Percentiles rank a stretch among this genome's conserved stretches.
Evolutionary conservation across 371 early-diverging fungal species (phyloP).

Genomic region (Blakeslea trispora): DNA sequence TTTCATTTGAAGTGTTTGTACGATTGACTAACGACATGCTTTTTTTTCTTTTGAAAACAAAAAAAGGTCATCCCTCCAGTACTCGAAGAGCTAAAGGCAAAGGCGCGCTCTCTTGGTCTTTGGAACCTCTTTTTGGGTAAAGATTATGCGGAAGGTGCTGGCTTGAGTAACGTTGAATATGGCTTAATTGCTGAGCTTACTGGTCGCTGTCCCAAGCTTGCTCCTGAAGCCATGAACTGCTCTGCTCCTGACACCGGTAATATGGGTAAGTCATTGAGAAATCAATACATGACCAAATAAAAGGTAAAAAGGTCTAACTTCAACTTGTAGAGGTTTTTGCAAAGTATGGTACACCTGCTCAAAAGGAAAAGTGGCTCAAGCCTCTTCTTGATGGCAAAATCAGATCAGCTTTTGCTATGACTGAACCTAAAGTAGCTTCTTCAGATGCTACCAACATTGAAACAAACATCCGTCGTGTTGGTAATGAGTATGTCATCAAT

Average conservation of each 20-base stretch:
- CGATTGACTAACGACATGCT: background rate
- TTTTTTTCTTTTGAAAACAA: background rate
- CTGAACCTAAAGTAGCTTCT: constrained; percentile 90
- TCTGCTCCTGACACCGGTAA: constrained; percentile 98
- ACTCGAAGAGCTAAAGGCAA: constrained; percentile 85
- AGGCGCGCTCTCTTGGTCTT: constrained; percentile 86
- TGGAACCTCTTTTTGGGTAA: constrained; percentile 94
- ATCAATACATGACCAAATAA: too few relatives aligned
- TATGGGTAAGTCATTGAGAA: constrained; percentile 63
- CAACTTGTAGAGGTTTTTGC: constrained; percentile 79
- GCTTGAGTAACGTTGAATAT: constrained; percentile 94
- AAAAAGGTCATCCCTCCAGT: constrained; percentile 76
- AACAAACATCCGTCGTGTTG: constrained; percentile 70
- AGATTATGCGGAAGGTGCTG: constrained; percentile 79
- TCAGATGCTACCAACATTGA: constrained; percentile 97
- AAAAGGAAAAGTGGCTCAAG: constrained; percentile 83
- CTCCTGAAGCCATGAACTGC: constrained; percentile 91
- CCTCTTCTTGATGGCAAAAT: constrained; percentile 90
- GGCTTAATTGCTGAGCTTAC: constrained; percentile 87
- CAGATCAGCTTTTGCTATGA: constrained; percentile 98
- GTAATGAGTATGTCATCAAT: constrained; percentile 81
- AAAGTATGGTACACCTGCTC: constrained; percentile 87
- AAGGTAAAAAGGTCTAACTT: too few relatives aligned
- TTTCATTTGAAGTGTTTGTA: too few relatives aligned
- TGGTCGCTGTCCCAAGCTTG: constrained; percentile 76